Evolutionary conservation across 2,329 filamentous ascomycete genomes (phyloP), one percentile per base, ranked within the genome.

Genomic region (Aspergillus sp.): DNA sequence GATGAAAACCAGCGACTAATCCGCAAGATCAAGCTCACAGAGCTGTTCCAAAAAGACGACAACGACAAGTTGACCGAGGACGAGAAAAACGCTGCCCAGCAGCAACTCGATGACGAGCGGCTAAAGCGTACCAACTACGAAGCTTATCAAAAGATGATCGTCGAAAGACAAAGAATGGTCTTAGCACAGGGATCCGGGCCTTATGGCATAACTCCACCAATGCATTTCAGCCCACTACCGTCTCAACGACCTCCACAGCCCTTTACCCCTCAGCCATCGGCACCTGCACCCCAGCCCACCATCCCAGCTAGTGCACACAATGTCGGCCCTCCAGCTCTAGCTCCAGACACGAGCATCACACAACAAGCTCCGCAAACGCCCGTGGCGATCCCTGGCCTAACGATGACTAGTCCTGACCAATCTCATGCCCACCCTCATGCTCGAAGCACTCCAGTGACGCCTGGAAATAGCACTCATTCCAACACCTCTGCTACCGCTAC

Each of bases 11-110:
- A 13, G 1, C 59, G 48, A 21, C 66, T 68, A 53, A 74, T 80
- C 51, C 52, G 71, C 68, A 58, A 73, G 1, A 87, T 94, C 58
- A 81, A 85, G 3, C 83, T 88, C 41, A 90, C 88, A 0, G 89
- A 94, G 65, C 88, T 88, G 0, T 91, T 92, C 65, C 87, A 90
- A 64, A 82, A 86, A 64, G 88, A 92, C 64, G 88, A 90, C 59
- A 77, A 84, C 10, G 86, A 87, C 53, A 81, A 82, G 11, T 73
- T 93, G 21, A 87, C 86, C 0, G 78, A 80, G 0, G 86, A 89
- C 54, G 89, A 92, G 63, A 72, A 80, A 8, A 77, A 76, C 47
- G 83, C 87, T 49, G 85, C 86, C 0, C 79, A 83, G 32, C 65
- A 77, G 42, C 72, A 81, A 52, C 64, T 81, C 6, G 68, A 72